phyloP scores from a whole-genome alignment of 768 basidiomycete genomes.

The Tylopilus intermedius region DNA sequence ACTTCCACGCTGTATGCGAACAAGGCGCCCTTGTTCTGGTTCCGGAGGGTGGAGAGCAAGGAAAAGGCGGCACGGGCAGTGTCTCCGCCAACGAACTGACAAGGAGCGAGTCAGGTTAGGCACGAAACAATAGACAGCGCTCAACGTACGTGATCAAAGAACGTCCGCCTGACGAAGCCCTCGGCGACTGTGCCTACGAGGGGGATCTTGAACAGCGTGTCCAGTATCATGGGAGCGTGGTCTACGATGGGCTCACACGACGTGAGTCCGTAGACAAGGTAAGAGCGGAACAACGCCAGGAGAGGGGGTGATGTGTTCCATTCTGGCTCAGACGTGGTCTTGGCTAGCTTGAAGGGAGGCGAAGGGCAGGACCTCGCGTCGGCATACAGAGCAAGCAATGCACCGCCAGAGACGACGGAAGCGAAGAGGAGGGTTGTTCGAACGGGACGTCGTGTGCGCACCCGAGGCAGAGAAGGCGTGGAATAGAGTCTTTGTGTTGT shows the following conservation, averaged over 20 bases:
- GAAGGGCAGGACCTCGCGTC: constrained; percentile 26
- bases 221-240: constrained; percentile 54
- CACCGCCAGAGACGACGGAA: constrained; percentile 17
- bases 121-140: not conserved
- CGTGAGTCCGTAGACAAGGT: too few species aligned
- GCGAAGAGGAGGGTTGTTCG: constrained; percentile 15
- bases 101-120: not conserved
- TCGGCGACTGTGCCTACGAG: constrained; percentile 60
- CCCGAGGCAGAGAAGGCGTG: not conserved
- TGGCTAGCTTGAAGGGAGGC: constrained; percentile 15
- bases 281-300: too few species aligned
- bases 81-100: constrained; percentile 85
- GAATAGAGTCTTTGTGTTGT: constrained; percentile 6
- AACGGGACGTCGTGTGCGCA: constrained; percentile 3
- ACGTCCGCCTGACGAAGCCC: constrained; percentile 67
- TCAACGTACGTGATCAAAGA: constrained; percentile 68
- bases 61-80: constrained; percentile 66
- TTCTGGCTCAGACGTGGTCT: not conserved
- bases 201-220: constrained; percentile 23
- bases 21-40: constrained; percentile 66
- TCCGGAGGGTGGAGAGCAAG: constrained; percentile 56
- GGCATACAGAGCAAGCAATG: constrained; percentile 18
- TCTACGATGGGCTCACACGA: constrained; percentile 52
- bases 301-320: too few species aligned
- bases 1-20: constrained; percentile 87